Conservation (phyloP, 208 protist species). For the Trypanosoma brucei region DNA sequence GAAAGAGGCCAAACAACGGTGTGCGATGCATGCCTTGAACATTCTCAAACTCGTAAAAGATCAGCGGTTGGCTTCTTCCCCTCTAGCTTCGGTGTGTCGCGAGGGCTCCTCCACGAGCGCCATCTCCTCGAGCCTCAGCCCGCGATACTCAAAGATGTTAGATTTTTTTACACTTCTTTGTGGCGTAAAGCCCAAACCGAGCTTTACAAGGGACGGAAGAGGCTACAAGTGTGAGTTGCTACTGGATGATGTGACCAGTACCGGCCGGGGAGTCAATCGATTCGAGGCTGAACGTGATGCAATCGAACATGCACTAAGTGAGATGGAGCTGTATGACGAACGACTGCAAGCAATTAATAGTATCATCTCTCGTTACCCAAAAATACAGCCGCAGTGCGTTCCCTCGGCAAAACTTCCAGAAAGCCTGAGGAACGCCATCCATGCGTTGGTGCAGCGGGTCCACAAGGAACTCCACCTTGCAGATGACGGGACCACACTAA, state of each 20-base stretch:
- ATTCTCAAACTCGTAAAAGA: conserved; percentile 26
- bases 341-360: conserved; percentile 44
- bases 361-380: conserved; percentile 48
- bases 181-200: conserved; percentile 14
- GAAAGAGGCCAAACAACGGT: conserved; percentile 55
- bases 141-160: conserved; percentile 37
- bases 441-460: conserved; percentile 11
- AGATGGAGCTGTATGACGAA: conserved; percentile 65
- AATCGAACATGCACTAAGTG: conserved; percentile 34
- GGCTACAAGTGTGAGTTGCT: conserved; percentile 43
- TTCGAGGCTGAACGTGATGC: conserved; percentile 73
- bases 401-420: conserved; percentile 26
- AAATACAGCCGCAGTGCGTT: conserved; percentile 35
- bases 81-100: not conserved
- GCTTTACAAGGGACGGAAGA: conserved; percentile 26
- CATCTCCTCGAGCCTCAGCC: conserved; percentile 34
- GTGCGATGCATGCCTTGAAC: conserved; percentile 59
- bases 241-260: conserved; percentile 39
- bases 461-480: conserved; percentile 5
- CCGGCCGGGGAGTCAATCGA: conserved; percentile 56
- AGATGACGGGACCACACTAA: not conserved
- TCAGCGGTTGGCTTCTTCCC: conserved; percentile 2
- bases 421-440: conserved; percentile 25
- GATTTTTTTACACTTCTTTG: conserved; percentile 44
- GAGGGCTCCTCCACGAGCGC: conserved; percentile 19